Evolutionary conservation across 1,139 yeast species (phyloP), one percentile per base, ranked within the genome.

Genomic region (Saccharomyces hybrid): DNA sequence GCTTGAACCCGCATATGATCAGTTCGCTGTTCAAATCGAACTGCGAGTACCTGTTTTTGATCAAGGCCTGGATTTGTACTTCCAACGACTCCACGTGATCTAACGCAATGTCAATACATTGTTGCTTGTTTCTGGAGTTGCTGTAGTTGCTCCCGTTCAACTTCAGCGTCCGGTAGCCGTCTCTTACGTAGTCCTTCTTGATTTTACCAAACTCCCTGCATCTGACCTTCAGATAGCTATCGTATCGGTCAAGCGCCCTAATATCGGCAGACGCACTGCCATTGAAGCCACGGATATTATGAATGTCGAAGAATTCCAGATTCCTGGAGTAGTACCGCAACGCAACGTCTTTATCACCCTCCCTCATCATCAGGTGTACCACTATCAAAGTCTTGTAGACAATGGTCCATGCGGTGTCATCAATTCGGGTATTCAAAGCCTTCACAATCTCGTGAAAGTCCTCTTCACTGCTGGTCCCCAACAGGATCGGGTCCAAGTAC

Each of bases 341-440:
- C 0, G 93, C 81, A 29, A 82, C 85, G 64, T 60, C 57, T 54
- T 52, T 60, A 47, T 61, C 66, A 42, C 68, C 68, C 68, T 93
- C 97, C 57, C 96, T 79, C 49, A 91, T 83, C 95, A 93, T 84
- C 53, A 90, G 83, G 73, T 93, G 99, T 46, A 88, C 72, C 29
- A 93, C 95, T 58, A 91, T 79, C 62, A 91, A 75, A 16, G 95
- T 75, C 71, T 93, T 93, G 78, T 83, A 93, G 24, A 87, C 95
- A 55, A 88, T 83, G 2, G 96, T 86, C 96, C 97, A 93, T 3
- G 96, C 88, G 11, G 85, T 74, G 67, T 90, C 96, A 54, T 80
- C 82, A 52, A 89, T 75, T 55, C 98, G 75, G 28, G 68, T 63
- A 27, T 77, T 78, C 56, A 93, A 74, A 0, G 88, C 77, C 53